phyloP scores from a whole-genome alignment of 2,329 filamentous ascomycete species.

The Apiospora aurea region DNA sequence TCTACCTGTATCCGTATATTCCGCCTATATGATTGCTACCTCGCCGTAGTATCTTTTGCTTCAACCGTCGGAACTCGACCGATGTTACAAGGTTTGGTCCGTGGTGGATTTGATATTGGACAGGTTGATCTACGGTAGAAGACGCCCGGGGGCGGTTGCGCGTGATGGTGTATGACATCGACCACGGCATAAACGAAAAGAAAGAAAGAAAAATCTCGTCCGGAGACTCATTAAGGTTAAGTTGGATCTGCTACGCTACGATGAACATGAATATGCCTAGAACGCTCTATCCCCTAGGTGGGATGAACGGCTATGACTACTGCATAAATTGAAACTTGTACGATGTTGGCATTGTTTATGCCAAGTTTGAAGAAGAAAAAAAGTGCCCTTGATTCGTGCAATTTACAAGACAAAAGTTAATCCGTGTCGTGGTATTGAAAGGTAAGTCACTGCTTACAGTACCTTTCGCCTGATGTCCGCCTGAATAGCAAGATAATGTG shows the following conservation, averaged over 20 bases:
- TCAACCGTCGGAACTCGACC: not conserved
- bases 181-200: not conserved
- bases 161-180: conserved; percentile 12
- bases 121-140: not conserved
- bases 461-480: not conserved
- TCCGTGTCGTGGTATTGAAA: too few relatives aligned
- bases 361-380: not conserved
- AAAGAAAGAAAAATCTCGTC: not conserved
- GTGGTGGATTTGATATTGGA: conserved; percentile 1
- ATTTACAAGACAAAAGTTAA: not conserved
- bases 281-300: conserved; percentile 1
- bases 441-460: not conserved
- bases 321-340: conserved; percentile 1
- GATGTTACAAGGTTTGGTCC: conserved; percentile 7
- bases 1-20: not conserved
- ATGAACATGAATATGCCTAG: conserved; percentile 12
- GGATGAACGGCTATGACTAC: conserved; percentile 11
- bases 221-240: not conserved
- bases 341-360: not conserved
- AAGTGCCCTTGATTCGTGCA: not conserved
- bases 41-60: not conserved
- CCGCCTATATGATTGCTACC: not conserved
- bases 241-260: conserved; percentile 19
- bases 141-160: not conserved
- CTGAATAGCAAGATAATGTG: not conserved